Base-by-base conservation (phyloP, 2,329 filamentous ascomycete species). In the Claviceps sp. region DNA sequence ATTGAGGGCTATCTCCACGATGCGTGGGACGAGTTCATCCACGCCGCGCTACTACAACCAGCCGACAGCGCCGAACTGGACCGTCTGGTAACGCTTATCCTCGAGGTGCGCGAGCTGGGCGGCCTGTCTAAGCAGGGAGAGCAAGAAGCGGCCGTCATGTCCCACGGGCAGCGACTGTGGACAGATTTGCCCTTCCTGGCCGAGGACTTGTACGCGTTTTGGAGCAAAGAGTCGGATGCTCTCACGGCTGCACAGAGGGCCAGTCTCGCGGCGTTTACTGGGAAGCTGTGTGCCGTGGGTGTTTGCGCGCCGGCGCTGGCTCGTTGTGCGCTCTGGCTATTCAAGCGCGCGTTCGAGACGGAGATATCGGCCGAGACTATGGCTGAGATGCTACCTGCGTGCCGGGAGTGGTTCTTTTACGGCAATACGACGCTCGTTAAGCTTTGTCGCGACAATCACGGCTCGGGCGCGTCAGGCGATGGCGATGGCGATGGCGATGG, bases 61-160 rank as follows among this genome's bases (percentile, higher is more conserved):
- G 26, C 26, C 26, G 26, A 30, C 26, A 30, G 26, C 26, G 26
- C 26, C 26, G 26, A 30, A 8, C 26, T 30, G 26, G 26, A 30
- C 26, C 26, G 26, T 9, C 8, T 30, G 3, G 26, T 30, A 9
- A 30, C 26, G 8, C 26, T 30, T 9, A 30, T 30, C 9, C 8
- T 30, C 26, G 26, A 30, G 26, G 26, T 30, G 8, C 26, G 26
- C 26, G 26, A 86, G 84, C 61, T 84, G 26, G 26, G 26, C 26
- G 9, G 26, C 26, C 26, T 30, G 3, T 30, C 26, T 30, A 30
- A 30, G 26, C 26, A 30, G 26, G 8, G 26, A 30, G 26, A 9
- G 26, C 26, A 30, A 30, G 41, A 37, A 18, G 50, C 50, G 5
- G 50, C 50, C 37, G 37, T 52, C 30, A 38, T 53, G 41, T 26